A percentile compares a stretch with the other conserved stretches of the same genome.
Evolutionary conservation across 805 yeast genomes (phyloP).

Genomic region (Ogataea henricii): DNA sequence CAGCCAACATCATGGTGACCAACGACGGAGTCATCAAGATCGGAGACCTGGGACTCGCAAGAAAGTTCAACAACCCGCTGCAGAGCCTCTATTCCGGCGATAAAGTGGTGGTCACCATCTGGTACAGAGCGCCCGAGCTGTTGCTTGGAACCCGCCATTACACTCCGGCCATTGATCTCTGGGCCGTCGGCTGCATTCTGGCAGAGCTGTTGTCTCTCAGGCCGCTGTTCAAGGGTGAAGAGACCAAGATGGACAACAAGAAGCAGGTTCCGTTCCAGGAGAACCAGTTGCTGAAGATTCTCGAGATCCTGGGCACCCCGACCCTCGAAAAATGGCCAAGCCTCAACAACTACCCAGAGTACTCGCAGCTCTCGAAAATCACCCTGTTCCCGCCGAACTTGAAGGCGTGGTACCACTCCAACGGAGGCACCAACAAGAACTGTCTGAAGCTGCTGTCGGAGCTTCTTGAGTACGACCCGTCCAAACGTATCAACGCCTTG

Average conservation of each 20-base stretch:
- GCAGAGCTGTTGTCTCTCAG: constrained; percentile 87
- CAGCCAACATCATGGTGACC: constrained; percentile 97
- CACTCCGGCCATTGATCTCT: constrained; percentile 87
- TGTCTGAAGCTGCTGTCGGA: constrained; percentile 67
- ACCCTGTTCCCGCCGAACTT: constrained; percentile 68
- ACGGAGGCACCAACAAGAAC: constrained; percentile 71
- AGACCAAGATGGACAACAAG: constrained; percentile 91
- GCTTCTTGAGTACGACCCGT: constrained; percentile 82
- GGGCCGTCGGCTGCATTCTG: constrained; percentile 96
- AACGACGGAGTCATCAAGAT: constrained; percentile 88
- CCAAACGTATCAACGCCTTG: constrained; percentile 73
- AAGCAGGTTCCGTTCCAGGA: constrained; percentile 93
- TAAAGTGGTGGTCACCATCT: constrained; percentile 93
- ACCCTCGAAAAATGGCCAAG: constrained; percentile 76
- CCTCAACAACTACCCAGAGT: constrained; percentile 82
- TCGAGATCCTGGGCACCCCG: constrained; percentile 95
- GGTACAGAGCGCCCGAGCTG: constrained; percentile 95
- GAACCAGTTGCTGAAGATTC: constrained; percentile 85
- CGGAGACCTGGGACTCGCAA: constrained; percentile 91
- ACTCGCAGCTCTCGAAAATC: constrained; percentile 57
- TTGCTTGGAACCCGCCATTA: constrained; percentile 90
- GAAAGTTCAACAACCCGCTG: constrained; percentile 82
- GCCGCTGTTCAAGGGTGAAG: constrained; percentile 97
- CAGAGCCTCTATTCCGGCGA: constrained; percentile 90
- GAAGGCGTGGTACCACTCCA: constrained; percentile 81